Conservation (phyloP, 305 asterid species). For the Andrographis paniculata region DNA sequence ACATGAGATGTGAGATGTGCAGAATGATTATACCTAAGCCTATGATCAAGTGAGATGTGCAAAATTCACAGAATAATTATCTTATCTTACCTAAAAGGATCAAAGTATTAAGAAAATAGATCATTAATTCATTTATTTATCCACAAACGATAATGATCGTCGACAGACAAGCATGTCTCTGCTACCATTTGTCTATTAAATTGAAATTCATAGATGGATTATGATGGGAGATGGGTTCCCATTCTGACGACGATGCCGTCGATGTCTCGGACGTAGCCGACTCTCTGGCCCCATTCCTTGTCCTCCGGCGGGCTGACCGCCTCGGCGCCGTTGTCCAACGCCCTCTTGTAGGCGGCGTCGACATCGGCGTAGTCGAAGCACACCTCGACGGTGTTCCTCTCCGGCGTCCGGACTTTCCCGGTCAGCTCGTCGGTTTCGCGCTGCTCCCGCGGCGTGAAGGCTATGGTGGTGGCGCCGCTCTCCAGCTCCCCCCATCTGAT, state of each 20-base stretch:
- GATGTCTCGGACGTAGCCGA: constrained; percentile 71
- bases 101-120: no score
- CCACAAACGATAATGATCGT: no score
- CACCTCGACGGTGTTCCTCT: constrained; percentile 59
- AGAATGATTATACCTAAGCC: no score
- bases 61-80: no score
- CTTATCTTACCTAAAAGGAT: no score
- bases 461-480: constrained; percentile 72
- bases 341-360: constrained; percentile 78
- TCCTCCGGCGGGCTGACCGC: constrained; percentile 60
- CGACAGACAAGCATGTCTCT: no score
- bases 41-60: no score
- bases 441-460: constrained; percentile 68
- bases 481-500: constrained; percentile 82
- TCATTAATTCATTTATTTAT: no score
- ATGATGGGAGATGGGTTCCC: constrained; percentile 42
- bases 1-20: no score
- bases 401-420: constrained; percentile 40
- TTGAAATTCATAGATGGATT: no score
- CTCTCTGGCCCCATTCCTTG: constrained; percentile 84
- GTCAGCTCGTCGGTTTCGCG: constrained; percentile 65
- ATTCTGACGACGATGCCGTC: constrained; percentile 63
- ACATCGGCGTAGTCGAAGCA: constrained; percentile 78
- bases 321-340: constrained; percentile 69
- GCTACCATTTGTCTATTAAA: no score